phyloP scores from a whole-genome alignment of 1,139 yeast species.

The Pichia norvegensis region DNA sequence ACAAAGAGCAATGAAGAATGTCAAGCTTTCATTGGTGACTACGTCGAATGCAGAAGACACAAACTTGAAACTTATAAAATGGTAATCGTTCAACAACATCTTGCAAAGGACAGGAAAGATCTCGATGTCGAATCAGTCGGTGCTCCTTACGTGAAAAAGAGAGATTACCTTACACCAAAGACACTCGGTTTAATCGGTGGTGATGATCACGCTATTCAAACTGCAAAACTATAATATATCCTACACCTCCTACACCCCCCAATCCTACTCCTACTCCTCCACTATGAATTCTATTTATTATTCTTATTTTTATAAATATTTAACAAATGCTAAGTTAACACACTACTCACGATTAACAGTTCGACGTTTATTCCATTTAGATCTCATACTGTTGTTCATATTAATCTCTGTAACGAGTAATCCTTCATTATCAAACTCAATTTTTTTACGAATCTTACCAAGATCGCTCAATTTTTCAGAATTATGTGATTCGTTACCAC shows the following conservation, averaged over 20 bases:
- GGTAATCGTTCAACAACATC: constrained; percentile 26
- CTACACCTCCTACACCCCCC: not conserved
- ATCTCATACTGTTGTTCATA: constrained; percentile 8
- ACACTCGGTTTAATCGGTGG: constrained; percentile 30
- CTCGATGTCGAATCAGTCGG: constrained; percentile 26
- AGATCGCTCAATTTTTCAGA: constrained; percentile 16
- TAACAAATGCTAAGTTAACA: not conserved
- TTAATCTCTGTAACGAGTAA: constrained; percentile 18
- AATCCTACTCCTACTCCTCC: not conserved
- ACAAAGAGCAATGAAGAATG: constrained; percentile 27
- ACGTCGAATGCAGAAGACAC: constrained; percentile 31
- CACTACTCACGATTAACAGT: not conserved
- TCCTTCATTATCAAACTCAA: constrained; percentile 20
- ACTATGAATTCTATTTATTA: not conserved
- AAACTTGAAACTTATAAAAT: constrained; percentile 29
- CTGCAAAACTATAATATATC: constrained; percentile 17
- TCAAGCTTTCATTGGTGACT: constrained; percentile 26
- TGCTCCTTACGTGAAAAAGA: constrained; percentile 30
- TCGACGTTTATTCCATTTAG: constrained; percentile 11
- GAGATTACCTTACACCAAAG: constrained; percentile 30
- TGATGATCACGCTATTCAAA: constrained; percentile 26
- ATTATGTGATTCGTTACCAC: not conserved
- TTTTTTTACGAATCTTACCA: constrained; percentile 22
- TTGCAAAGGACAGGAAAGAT: constrained; percentile 22
- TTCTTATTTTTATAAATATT: constrained; percentile 1